Evolutionary conservation across 805 yeast genomes (phyloP).

Genomic region (Clavispora santaluciae): DNA sequence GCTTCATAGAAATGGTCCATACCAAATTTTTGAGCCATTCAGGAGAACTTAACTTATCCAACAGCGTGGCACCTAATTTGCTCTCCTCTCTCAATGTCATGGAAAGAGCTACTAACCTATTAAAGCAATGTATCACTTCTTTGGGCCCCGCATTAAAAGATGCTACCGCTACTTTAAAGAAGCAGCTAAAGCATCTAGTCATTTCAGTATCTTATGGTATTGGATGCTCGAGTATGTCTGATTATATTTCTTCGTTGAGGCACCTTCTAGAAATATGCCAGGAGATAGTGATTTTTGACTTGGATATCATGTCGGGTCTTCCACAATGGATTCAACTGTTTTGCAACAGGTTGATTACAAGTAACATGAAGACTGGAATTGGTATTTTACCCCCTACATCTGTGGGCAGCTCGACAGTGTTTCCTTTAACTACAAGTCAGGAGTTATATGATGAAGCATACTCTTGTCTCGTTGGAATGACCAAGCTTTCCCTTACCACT

Average conservation of each 20-base stretch:
- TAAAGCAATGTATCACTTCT: conserved; percentile 29
- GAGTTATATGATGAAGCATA: conserved; percentile 42
- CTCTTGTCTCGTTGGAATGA: conserved; percentile 52
- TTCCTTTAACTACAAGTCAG: conserved; percentile 42
- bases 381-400: conserved; percentile 30
- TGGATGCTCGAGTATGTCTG: conserved; percentile 26
- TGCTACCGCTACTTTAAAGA: conserved; percentile 14
- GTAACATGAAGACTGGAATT: conserved; percentile 34
- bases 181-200: conserved; percentile 23
- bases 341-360: conserved; percentile 25
- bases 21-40: conserved; percentile 30
- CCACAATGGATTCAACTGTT: conserved; percentile 24
- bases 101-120: conserved; percentile 19
- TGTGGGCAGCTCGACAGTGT: conserved; percentile 36
- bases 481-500: conserved; percentile 20
- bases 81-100: conserved; percentile 29
- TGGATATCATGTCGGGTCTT: conserved; percentile 29
- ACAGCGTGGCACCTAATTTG: conserved; percentile 31
- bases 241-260: conserved; percentile 20
- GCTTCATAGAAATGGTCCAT: conserved; percentile 30
- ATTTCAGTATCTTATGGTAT: conserved; percentile 27
- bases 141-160: conserved; percentile 37
- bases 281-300: conserved; percentile 37
- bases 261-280: conserved; percentile 26
- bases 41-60: conserved; percentile 33